A percentile compares a stretch with the other conserved stretches of the same genome.
phyloP scores from a whole-genome alignment of 2,329 filamentous ascomycete genomes.

The Neonectria punicea region DNA sequence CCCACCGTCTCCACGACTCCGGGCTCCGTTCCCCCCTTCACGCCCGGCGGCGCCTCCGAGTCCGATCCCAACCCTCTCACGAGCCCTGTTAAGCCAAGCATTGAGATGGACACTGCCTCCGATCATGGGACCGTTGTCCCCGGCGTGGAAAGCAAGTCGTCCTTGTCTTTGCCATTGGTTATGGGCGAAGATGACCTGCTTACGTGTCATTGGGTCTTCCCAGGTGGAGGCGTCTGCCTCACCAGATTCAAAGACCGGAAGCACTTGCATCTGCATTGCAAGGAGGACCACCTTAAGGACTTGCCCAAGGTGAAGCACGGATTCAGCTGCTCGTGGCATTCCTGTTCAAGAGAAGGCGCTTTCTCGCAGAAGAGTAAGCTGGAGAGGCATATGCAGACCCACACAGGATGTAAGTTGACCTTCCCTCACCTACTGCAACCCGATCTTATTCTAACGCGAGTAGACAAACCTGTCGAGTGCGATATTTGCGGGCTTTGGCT shows the following conservation, averaged over 20 bases:
- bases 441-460: conserved; percentile 22
- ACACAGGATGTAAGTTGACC: conserved; percentile 67
- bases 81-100: conserved; percentile 29
- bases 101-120: conserved; percentile 1
- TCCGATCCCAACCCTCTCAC: conserved; percentile 38
- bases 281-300: conserved; percentile 58
- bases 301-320: conserved; percentile 57
- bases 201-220: conserved; percentile 48
- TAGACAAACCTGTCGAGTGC: conserved; percentile 70
- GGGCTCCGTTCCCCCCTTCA: conserved; percentile 43
- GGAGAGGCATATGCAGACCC: conserved; percentile 72
- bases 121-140: not conserved
- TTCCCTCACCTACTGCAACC: conserved; percentile 8
- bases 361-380: conserved; percentile 72
- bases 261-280: conserved; percentile 66
- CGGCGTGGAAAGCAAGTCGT: not conserved
- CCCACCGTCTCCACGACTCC: conserved; percentile 42
- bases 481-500: conserved; percentile 66
- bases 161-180: not conserved
- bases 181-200: conserved; percentile 41
- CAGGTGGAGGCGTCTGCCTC: conserved; percentile 44
- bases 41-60: conserved; percentile 36
- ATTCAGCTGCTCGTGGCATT: conserved; percentile 66
- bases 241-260: conserved; percentile 55
- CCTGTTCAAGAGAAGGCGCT: conserved; percentile 63